Percentiles rank a stretch among this genome's conserved stretches.
Evolutionary conservation across 2,329 filamentous ascomycete species (phyloP).

Genomic region (Sporothrix curviconia): DNA sequence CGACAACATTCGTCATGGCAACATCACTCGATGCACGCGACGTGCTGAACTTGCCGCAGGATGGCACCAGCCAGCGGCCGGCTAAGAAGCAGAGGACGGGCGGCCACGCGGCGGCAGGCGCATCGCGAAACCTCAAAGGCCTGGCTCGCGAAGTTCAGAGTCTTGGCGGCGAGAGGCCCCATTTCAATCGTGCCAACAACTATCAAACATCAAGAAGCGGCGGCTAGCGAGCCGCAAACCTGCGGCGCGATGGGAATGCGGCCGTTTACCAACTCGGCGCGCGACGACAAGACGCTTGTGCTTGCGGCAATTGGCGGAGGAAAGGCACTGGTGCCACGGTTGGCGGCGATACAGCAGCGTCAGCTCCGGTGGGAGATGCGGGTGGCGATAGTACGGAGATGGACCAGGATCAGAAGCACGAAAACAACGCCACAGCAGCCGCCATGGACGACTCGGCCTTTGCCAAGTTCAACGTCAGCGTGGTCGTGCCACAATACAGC

Average conservation of each 20-base stretch:
- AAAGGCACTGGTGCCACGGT: slow-evolving; percentile 18
- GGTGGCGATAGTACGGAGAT: background rate
- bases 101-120: slow-evolving; percentile 34
- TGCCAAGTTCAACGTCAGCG: slow-evolving; percentile 80
- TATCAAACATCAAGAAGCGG: slow-evolving; percentile 53
- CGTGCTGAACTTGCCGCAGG: slow-evolving; percentile 72
- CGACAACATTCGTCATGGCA: slow-evolving; percentile 40
- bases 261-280: slow-evolving; percentile 71
- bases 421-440: slow-evolving; percentile 19
- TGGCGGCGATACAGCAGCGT: slow-evolving; percentile 3
- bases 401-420: background rate
- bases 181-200: slow-evolving; percentile 60
- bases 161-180: slow-evolving; percentile 58
- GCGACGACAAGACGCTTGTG: slow-evolving; percentile 59
- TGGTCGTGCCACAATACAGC: slow-evolving; percentile 72
- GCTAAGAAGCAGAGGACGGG: slow-evolving; percentile 69
- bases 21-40: slow-evolving; percentile 77
- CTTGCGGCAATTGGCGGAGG: slow-evolving; percentile 76
- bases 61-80: slow-evolving; percentile 45
- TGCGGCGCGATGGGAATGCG: slow-evolving; percentile 58
- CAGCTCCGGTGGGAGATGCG: background rate
- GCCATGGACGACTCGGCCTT: slow-evolving; percentile 57
- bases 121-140: slow-evolving; percentile 50
- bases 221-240: slow-evolving; percentile 49
- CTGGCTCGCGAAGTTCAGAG: slow-evolving; percentile 61